phyloP scores from a whole-genome alignment of 495 filamentous ascomycete species.

The Annulohypoxylon nitens region DNA sequence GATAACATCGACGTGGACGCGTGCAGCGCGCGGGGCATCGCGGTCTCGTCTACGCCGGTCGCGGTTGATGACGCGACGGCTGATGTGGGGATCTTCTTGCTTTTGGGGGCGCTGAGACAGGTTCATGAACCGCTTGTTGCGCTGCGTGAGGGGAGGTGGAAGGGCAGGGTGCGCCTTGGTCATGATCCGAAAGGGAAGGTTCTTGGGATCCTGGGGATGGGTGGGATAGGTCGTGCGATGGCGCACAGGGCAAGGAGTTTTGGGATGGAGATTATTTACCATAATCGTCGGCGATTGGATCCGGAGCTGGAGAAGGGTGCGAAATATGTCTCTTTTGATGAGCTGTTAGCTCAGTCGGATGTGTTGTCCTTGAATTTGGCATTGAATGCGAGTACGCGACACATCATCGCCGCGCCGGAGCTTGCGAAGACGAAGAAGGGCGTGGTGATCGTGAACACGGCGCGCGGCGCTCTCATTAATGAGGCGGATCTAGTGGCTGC shows the following conservation, averaged over 20 bases:
- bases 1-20: slow-evolving; percentile 81
- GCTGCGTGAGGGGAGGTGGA: slow-evolving; percentile 71
- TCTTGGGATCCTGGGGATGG: slow-evolving; percentile 88
- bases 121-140: slow-evolving; percentile 72
- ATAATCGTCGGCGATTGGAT: slow-evolving; percentile 71
- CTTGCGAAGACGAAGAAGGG: slow-evolving; percentile 79
- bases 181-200: slow-evolving; percentile 79
- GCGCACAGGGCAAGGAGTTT: slow-evolving; percentile 70
- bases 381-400: slow-evolving; percentile 72
- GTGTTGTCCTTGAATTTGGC: slow-evolving; percentile 78
- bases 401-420: slow-evolving; percentile 75
- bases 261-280: slow-evolving; percentile 77
- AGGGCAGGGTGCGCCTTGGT: slow-evolving; percentile 62
- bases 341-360: slow-evolving; percentile 72
- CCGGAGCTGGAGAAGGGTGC: slow-evolving; percentile 62
- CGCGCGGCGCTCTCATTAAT: slow-evolving; percentile 78
- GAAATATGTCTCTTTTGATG: slow-evolving; percentile 73
- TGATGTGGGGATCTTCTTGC: slow-evolving; percentile 77
- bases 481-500: slow-evolving; percentile 79
- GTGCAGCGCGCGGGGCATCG: slow-evolving; percentile 73
- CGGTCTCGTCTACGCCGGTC: slow-evolving; percentile 74
- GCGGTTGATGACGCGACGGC: slow-evolving; percentile 80
- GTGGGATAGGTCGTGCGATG: slow-evolving; percentile 78
- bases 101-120: slow-evolving; percentile 76
- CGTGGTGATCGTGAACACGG: slow-evolving; percentile 78